Percentiles rank a stretch among this genome's conserved stretches.
phyloP scores from a whole-genome alignment of 768 basidiomycete species.

The Stropharia rugosoannulata region DNA sequence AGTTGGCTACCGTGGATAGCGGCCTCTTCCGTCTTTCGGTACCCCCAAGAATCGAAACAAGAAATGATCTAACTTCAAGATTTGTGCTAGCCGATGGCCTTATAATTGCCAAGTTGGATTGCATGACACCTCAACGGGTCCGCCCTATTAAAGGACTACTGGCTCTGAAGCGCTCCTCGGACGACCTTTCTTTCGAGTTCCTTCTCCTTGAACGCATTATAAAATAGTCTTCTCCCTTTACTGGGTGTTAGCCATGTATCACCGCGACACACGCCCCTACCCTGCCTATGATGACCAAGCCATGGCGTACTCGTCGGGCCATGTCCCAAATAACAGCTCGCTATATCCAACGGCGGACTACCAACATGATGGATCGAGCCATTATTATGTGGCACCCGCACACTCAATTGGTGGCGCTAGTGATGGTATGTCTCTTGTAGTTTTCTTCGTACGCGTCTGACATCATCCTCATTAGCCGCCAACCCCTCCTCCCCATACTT shows the following conservation, averaged over 20 bases:
- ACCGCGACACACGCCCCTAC: slow-evolving; percentile 39
- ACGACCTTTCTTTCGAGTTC: slow-evolving; percentile 23
- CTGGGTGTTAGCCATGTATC: slow-evolving; percentile 36
- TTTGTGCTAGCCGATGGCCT: slow-evolving; percentile 30
- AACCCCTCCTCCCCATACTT: slow-evolving; percentile 28
- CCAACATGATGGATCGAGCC: slow-evolving; percentile 28
- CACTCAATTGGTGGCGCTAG: slow-evolving; percentile 19
- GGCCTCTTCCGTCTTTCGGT: slow-evolving; percentile 42
- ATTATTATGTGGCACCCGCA: slow-evolving; percentile 32
- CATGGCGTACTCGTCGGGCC: slow-evolving; percentile 27
- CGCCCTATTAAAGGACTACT: slow-evolving; percentile 45
- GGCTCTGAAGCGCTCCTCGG: slow-evolving; percentile 22
- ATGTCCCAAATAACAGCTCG: slow-evolving; percentile 24
- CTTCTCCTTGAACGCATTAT: slow-evolving; percentile 14
- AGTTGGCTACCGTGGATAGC: slow-evolving; percentile 41
- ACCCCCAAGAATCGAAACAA: slow-evolving; percentile 34
- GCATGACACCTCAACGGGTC: slow-evolving; percentile 39
- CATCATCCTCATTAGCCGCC: slow-evolving; percentile 7
- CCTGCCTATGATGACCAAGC: slow-evolving; percentile 36
- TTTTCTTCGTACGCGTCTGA: slow-evolving; percentile 3
- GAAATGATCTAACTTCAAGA: slow-evolving; percentile 39
- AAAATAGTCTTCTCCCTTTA: slow-evolving; percentile 9
- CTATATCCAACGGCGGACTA: slow-evolving; percentile 31
- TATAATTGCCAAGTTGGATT: slow-evolving; percentile 39
- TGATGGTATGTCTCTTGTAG: slow-evolving; percentile 19